These are phyloP conservation scores for Phellopilus nigrolimitatus DNA, from an alignment of 1,284 basidiomycete genomes.

Conservation along the genomic window DNA sequence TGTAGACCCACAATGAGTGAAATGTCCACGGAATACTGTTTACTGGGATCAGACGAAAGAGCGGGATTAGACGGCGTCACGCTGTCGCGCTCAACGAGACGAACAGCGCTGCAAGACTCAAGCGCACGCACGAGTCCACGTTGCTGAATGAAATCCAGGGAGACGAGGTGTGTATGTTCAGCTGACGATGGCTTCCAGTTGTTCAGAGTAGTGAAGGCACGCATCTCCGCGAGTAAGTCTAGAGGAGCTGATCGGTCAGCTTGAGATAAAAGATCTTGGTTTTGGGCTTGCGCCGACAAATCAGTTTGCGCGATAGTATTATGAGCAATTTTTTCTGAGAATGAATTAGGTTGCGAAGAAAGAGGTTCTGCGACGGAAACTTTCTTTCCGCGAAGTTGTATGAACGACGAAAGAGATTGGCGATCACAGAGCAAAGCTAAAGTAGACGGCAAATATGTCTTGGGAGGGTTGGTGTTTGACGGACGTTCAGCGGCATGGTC, in stretches of 20 bases:
- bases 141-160: constrained; percentile 62
- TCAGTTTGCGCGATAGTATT: too few relatives aligned
- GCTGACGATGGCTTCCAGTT: constrained; percentile 30
- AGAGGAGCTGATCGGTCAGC: constrained; percentile 28
- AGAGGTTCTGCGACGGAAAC: too few relatives aligned
- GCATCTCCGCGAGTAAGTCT: constrained; percentile 40
- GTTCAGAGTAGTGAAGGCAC: constrained; percentile 44
- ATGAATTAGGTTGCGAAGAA: neutral
- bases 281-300: too few relatives aligned
- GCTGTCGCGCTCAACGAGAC: constrained; percentile 55
- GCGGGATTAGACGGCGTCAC: constrained; percentile 32
- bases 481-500: too few relatives aligned
- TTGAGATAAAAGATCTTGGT: neutral
- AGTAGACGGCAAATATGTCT: constrained; percentile 22
- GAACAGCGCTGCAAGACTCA: constrained; percentile 39
- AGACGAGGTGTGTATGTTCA: constrained; percentile 64
- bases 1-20: constrained; percentile 35
- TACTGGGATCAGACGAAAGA: constrained; percentile 43
- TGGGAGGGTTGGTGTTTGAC: neutral
- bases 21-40: constrained; percentile 44
- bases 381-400: constrained; percentile 5
- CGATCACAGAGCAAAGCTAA: constrained; percentile 1
- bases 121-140: constrained; percentile 50
- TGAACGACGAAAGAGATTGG: neutral
- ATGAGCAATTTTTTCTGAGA: neutral